phyloP scores from a whole-genome alignment of 345 rosid species.

The Eutrema heterophyllum region DNA sequence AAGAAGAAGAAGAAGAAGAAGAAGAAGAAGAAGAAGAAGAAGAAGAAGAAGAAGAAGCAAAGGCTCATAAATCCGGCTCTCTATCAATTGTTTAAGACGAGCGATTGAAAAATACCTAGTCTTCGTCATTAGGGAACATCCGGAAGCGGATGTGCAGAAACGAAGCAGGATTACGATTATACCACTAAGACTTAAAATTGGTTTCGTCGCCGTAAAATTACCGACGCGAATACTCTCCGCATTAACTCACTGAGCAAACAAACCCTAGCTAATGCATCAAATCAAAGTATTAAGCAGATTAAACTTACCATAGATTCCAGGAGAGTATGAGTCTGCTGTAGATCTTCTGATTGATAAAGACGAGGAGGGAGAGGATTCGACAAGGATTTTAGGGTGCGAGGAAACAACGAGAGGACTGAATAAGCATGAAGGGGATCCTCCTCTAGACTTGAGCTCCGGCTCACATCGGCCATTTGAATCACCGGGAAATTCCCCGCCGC shows the following conservation, averaged over 20 bases:
- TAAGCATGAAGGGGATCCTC: conserved; percentile 53
- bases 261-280: conserved; percentile 8
- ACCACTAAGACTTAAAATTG: not conserved
- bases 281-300: not conserved
- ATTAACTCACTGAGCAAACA: not conserved
- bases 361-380: conserved; percentile 30
- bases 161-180: not conserved
- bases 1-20: too few relatives aligned
- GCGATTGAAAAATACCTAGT: not conserved
- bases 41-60: not conserved
- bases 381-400: conserved; percentile 47
- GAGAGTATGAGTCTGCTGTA: conserved; percentile 42
- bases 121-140: not conserved
- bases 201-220: not conserved
- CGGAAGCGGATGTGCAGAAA: not conserved
- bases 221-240: not conserved
- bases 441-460: conserved; percentile 4
- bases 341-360: conserved; percentile 38
- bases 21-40: too few relatives aligned
- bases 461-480: conserved; percentile 12
- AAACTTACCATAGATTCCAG: conserved; percentile 53
- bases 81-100: not conserved
- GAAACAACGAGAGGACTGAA: conserved; percentile 59
- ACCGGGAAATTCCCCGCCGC: conserved; percentile 3
- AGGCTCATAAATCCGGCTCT: not conserved